A percentile compares a stretch with the other conserved stretches of the same genome.
phyloP scores from a whole-genome alignment of 768 basidiomycete genomes.

The Hortiboletus flavorubellus region DNA sequence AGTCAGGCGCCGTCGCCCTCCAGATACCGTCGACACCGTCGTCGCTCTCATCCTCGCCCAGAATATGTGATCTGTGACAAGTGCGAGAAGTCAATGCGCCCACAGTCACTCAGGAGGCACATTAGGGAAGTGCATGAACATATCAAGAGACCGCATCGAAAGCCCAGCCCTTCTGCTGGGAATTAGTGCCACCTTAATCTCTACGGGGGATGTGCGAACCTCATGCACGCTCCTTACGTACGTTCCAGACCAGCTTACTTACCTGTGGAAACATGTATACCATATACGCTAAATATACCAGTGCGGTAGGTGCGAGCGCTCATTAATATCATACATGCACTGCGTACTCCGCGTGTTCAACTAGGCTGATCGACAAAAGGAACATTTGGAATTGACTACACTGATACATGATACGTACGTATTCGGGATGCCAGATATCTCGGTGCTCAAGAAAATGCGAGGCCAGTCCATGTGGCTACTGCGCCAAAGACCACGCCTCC shows the following conservation, averaged over 20 bases:
- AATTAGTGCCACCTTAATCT: background rate
- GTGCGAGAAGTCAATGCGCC: constrained; percentile 16
- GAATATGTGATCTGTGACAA: background rate
- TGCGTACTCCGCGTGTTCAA: constrained; percentile 1
- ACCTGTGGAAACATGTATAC: background rate
- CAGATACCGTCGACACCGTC: background rate
- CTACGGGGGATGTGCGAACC: constrained; percentile 2
- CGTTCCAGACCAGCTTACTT: background rate
- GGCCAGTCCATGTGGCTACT: constrained; percentile 56
- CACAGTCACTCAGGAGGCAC: constrained; percentile 19
- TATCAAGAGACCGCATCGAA: constrained; percentile 13
- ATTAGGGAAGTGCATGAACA: constrained; percentile 17
- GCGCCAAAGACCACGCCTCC: constrained; percentile 60
- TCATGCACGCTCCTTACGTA: background rate
- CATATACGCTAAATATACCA: background rate
- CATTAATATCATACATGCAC: background rate
- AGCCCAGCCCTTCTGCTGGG: background rate
- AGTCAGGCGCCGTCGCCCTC: constrained; percentile 1
- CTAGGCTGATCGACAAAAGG: constrained; percentile 2
- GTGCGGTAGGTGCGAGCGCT: background rate
- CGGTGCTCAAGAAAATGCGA: constrained; percentile 45
- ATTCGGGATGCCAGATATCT: background rate
- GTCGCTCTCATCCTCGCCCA: background rate
- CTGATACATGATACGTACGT: background rate
- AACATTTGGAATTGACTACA: background rate